These are phyloP conservation scores for Jasminum sambac DNA, from an alignment of 257 asterid species.

Conservation along the genomic window DNA sequence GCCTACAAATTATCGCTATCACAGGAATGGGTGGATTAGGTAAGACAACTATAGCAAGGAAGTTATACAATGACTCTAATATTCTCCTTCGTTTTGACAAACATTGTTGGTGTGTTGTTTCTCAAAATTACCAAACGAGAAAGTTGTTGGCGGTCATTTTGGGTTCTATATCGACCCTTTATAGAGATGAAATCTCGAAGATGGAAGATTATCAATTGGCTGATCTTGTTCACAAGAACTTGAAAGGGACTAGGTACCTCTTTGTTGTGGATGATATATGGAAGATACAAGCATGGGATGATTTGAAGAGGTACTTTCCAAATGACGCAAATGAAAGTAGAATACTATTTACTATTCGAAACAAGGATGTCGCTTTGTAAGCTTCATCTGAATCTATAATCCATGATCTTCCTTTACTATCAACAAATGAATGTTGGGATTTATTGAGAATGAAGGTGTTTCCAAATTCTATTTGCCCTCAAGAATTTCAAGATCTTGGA, in stretches of 20 bases:
- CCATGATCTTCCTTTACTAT: conserved; percentile 17
- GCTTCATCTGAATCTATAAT: not conserved
- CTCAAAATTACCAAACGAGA: conserved; percentile 20
- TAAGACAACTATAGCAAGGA: conserved; percentile 35
- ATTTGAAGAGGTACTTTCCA: too few species aligned
- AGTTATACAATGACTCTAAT: too few species aligned
- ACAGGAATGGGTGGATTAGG: conserved; percentile 38
- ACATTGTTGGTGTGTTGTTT: conserved; percentile 25
- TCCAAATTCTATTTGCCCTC: conserved; percentile 13
- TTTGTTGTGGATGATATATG: too few species aligned
- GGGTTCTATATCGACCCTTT: conserved; percentile 9
- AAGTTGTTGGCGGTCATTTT: conserved; percentile 22
- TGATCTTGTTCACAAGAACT: conserved; percentile 24
- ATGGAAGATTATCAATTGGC: conserved; percentile 6
- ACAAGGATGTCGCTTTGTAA: conserved; percentile 10
- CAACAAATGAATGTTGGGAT: conserved; percentile 11
- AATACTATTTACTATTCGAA: conserved; percentile 23
- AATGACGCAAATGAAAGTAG: too few species aligned
- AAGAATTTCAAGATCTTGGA: conserved; percentile 24
- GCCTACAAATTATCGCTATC: conserved; percentile 21
- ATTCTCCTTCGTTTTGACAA: too few species aligned
- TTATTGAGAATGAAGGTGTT: conserved; percentile 25
- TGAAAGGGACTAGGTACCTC: too few species aligned
- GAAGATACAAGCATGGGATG: too few species aligned
- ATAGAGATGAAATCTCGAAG: not conserved